Percentiles rank a stretch among this genome's conserved stretches.
These are phyloP conservation scores for Gymnopilus junonius DNA, from an alignment of 768 basidiomycete species.

Conservation along the genomic window DNA sequence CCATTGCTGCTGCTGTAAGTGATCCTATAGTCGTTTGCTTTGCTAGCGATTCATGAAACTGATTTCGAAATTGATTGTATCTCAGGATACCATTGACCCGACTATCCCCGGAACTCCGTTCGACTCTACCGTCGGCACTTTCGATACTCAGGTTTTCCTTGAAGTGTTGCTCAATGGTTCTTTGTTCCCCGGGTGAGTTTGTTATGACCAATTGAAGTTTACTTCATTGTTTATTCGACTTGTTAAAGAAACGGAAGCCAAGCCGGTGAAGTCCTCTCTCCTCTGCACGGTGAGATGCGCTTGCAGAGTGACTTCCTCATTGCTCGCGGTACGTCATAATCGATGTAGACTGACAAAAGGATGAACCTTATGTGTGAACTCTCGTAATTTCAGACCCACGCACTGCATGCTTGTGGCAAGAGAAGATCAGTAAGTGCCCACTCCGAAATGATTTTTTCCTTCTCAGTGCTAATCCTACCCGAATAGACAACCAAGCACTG, in stretches of 20 bases:
- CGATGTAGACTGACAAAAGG: slow-evolving; percentile 1
- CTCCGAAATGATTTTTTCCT: not conserved
- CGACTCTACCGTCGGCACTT: slow-evolving; percentile 38
- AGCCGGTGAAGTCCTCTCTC: slow-evolving; percentile 37
- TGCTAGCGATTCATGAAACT: too few relatives aligned
- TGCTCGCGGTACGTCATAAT: slow-evolving; percentile 13
- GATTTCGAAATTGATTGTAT: too few relatives aligned
- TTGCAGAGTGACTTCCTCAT: slow-evolving; percentile 41
- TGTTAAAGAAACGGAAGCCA: slow-evolving; percentile 12
- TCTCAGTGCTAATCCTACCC: too few relatives aligned
- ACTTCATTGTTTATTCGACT: not conserved
- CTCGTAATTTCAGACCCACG: slow-evolving; percentile 6
- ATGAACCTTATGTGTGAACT: not conserved
- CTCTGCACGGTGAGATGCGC: slow-evolving; percentile 42
- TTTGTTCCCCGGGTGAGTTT: slow-evolving; percentile 16
- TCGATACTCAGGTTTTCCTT: slow-evolving; percentile 41
- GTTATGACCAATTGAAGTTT: too few relatives aligned
- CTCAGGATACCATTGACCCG: slow-evolving; percentile 23
- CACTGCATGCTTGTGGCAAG: slow-evolving; percentile 27
- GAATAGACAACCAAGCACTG: slow-evolving; percentile 23
- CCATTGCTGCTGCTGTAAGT: slow-evolving; percentile 28
- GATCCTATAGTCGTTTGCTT: too few relatives aligned
- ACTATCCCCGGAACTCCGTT: slow-evolving; percentile 36
- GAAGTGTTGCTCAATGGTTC: slow-evolving; percentile 35
- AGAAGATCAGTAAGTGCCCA: slow-evolving; percentile 16